Conservation (phyloP, 2,329 filamentous ascomycete genomes). For the Trichoderma breve region DNA sequence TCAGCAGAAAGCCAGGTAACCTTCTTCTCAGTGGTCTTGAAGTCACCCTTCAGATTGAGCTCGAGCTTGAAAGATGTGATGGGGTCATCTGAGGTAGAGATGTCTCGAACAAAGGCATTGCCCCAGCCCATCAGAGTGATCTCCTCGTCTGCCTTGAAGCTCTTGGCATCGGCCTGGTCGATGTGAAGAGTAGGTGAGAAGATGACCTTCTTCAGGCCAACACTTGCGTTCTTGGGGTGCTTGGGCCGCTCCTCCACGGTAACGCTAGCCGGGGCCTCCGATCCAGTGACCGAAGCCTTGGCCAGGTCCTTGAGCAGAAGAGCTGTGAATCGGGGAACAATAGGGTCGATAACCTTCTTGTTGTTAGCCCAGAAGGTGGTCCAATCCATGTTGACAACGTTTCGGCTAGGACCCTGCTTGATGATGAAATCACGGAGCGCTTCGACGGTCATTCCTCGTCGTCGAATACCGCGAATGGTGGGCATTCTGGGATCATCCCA, state of each 20-base stretch:
- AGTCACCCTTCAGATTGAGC: conserved; percentile 87
- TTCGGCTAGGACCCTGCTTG: conserved; percentile 79
- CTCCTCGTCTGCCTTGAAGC: conserved; percentile 81
- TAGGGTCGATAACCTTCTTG: conserved; percentile 79
- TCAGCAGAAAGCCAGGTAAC: conserved; percentile 85
- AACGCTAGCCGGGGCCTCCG: conserved; percentile 61
- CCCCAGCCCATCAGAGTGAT: conserved; percentile 98
- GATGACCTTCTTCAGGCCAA: conserved; percentile 82
- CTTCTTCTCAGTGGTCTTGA: conserved; percentile 96
- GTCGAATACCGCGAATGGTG: conserved; percentile 74
- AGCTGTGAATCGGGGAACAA: conserved; percentile 71
- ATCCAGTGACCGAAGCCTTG: conserved; percentile 65
- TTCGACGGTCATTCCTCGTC: conserved; percentile 75
- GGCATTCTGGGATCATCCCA: conserved; percentile 90
- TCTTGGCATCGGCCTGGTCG: conserved; percentile 82
- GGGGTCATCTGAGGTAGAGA: conserved; percentile 50
- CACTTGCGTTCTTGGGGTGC: conserved; percentile 82
- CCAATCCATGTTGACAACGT: conserved; percentile 84
- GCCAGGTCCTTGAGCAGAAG: conserved; percentile 70
- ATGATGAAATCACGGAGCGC: conserved; percentile 81
- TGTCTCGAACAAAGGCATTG: conserved; percentile 74
- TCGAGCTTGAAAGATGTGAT: conserved; percentile 75
- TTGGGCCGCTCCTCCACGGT: conserved; percentile 75
- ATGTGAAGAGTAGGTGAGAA: conserved; percentile 74
- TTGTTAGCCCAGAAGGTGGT: conserved; percentile 70